Conservation (phyloP, 2,329 filamentous ascomycete species). For the Hymenoscyphus linearis region DNA sequence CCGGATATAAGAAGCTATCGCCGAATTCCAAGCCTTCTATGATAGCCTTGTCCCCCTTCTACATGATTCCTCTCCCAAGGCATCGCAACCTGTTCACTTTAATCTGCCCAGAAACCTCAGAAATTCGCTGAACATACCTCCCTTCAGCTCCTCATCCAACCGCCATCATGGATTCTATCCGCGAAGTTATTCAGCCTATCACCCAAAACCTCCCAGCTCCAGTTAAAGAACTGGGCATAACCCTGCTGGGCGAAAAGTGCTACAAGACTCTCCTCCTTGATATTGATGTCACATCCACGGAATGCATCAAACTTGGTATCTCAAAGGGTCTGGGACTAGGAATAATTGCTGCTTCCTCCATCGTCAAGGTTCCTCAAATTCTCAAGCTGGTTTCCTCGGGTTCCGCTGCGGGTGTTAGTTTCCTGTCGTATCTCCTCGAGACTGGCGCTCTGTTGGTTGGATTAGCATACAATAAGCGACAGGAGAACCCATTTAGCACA, state of each 20-base stretch:
- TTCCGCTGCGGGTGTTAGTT: slow-evolving; percentile 78
- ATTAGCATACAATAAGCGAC: slow-evolving; percentile 86
- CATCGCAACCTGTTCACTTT: neutral
- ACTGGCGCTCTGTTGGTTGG: slow-evolving; percentile 82
- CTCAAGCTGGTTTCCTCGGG: slow-evolving; percentile 79
- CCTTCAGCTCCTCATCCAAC: neutral
- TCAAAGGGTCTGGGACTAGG: slow-evolving; percentile 90
- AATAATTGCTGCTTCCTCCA: slow-evolving; percentile 82
- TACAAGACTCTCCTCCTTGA: slow-evolving; percentile 83
- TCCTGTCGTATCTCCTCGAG: slow-evolving; percentile 89
- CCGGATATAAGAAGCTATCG: neutral
- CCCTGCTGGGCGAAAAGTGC: slow-evolving; percentile 77
- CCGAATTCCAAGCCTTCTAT: neutral
- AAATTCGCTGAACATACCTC: neutral
- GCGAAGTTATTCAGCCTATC: slow-evolving; percentile 58
- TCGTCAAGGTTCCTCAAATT: slow-evolving; percentile 97
- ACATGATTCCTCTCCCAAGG: neutral
- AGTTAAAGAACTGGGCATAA: slow-evolving; percentile 67
- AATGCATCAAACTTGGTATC: slow-evolving; percentile 82
- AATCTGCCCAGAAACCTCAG: neutral
- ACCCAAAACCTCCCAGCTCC: slow-evolving; percentile 69
- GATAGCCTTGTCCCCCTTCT: neutral
- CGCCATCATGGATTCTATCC: slow-evolving; percentile 53
- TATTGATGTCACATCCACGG: slow-evolving; percentile 69
- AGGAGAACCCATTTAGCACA: slow-evolving; percentile 91